phyloP scores from a whole-genome alignment of 2,329 filamentous ascomycete genomes.

The Cladophialophora chaetospira region DNA sequence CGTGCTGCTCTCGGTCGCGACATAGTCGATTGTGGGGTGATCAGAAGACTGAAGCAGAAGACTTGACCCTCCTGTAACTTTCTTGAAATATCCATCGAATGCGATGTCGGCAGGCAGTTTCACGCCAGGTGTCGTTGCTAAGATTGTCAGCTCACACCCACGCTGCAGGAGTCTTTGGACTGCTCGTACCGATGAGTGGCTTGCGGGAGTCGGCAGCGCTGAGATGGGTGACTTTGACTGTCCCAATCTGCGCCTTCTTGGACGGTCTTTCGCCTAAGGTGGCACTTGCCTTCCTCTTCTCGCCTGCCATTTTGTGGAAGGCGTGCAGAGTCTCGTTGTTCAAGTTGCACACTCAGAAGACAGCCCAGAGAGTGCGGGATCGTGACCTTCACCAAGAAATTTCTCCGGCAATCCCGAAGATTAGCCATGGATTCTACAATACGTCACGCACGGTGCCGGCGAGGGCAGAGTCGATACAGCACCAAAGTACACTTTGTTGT shows the following conservation, averaged over 20 bases:
- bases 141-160: not conserved
- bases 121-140: conserved; percentile 36
- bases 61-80: conserved; percentile 41
- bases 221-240: conserved; percentile 29
- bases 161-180: not conserved
- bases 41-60: conserved; percentile 63
- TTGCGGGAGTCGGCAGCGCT: conserved; percentile 23
- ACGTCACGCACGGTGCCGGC: too few relatives aligned
- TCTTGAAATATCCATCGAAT: conserved; percentile 30
- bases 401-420: not conserved
- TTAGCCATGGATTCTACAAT: not conserved
- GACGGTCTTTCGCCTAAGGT: conserved; percentile 19
- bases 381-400: not conserved
- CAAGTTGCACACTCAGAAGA: not conserved
- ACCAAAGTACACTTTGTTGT: too few relatives aligned
- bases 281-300: conserved; percentile 31
- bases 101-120: conserved; percentile 28
- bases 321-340: not conserved
- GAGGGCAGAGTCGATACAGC: not conserved
- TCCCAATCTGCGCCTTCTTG: conserved; percentile 28
- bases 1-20: conserved; percentile 47
- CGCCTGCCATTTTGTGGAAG: conserved; percentile 18
- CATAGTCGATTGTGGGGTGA: conserved; percentile 63
- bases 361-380: not conserved
- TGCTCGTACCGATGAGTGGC: conserved; percentile 32